Percentiles rank a stretch among this genome's conserved stretches.
phyloP scores from a whole-genome alignment of 495 filamentous ascomycete genomes.

The Umbilicaria muhlenbergii region DNA sequence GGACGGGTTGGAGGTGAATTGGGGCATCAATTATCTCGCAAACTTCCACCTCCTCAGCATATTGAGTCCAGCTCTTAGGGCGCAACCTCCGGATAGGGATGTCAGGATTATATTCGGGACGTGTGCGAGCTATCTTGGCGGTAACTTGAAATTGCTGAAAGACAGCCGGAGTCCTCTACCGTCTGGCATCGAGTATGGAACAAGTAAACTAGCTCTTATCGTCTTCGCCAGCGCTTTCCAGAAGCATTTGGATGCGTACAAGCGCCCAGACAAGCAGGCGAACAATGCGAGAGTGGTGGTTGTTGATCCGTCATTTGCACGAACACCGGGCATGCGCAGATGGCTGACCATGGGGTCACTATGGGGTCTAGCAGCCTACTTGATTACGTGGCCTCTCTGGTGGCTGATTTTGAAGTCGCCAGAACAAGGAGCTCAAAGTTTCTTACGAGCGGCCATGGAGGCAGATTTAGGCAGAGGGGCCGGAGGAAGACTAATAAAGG shows the following conservation, averaged over 20 bases:
- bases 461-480: conserved; percentile 40
- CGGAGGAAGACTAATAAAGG: conserved; percentile 64
- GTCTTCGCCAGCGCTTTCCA: conserved; percentile 78
- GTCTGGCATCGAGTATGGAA: conserved; percentile 44
- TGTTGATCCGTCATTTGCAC: conserved; percentile 68
- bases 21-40: conserved; percentile 88
- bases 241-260: conserved; percentile 67
- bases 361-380: conserved; percentile 65
- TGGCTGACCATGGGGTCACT: conserved; percentile 76
- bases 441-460: conserved; percentile 77
- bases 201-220: conserved; percentile 82
- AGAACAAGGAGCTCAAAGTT: conserved; percentile 68
- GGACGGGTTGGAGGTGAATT: conserved; percentile 75
- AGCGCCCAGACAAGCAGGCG: conserved; percentile 66
- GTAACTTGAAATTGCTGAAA: conserved; percentile 33
- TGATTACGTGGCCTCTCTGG: conserved; percentile 61
- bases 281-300: conserved; percentile 66
- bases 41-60: conserved; percentile 93
- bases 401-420: conserved; percentile 83
- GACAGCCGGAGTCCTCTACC: conserved; percentile 11
- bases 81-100: conserved; percentile 85
- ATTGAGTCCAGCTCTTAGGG: conserved; percentile 69
- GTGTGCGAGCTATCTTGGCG: conserved; percentile 71
- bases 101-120: conserved; percentile 76
- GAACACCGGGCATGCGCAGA: conserved; percentile 74